These are phyloP conservation scores for Polyplosphaeria fusca DNA, from an alignment of 495 filamentous ascomycete species.

Conservation along the genomic window DNA sequence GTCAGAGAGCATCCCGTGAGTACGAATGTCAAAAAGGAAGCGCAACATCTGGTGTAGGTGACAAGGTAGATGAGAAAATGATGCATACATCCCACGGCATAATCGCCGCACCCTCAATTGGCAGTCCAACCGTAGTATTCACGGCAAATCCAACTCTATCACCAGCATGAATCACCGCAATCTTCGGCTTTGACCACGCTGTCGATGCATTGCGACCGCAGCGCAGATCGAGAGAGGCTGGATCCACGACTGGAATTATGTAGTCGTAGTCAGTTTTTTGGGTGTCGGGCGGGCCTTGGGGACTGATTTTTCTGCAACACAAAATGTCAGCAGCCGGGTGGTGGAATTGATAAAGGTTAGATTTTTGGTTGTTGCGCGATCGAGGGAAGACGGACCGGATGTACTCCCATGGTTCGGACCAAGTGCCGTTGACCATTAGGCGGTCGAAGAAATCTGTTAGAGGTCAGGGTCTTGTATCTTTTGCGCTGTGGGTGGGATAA, in stretches of 20 bases:
- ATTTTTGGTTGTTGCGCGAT: background rate
- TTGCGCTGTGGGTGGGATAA: background rate
- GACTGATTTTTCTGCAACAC: constrained; percentile 11
- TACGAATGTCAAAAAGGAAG: background rate
- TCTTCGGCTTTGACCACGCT: constrained; percentile 14
- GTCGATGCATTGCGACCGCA: constrained; percentile 23
- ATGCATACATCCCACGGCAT: constrained; percentile 17
- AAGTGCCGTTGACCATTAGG: constrained; percentile 12
- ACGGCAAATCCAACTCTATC: constrained; percentile 18
- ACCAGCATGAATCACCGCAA: constrained; percentile 9
- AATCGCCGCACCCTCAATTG: constrained; percentile 4
- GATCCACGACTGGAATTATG: constrained; percentile 18
- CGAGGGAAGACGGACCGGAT: constrained; percentile 3
- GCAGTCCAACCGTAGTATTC: constrained; percentile 19
- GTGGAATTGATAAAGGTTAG: background rate
- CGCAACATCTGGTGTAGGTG: background rate
- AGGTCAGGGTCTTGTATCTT: background rate
- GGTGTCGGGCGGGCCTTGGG: background rate
- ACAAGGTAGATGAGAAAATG: background rate
- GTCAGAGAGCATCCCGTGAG: background rate
- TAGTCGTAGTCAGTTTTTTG: constrained; percentile 14
- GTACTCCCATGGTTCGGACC: constrained; percentile 20
- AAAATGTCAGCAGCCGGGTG: background rate
- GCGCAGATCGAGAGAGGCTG: constrained; percentile 6
- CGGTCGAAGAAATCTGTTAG: constrained; percentile 19